Percentiles rank a stretch among this genome's conserved stretches.
Evolutionary conservation across 805 yeast genomes (phyloP).

Genomic region (Yamadazyma tumulicola): DNA sequence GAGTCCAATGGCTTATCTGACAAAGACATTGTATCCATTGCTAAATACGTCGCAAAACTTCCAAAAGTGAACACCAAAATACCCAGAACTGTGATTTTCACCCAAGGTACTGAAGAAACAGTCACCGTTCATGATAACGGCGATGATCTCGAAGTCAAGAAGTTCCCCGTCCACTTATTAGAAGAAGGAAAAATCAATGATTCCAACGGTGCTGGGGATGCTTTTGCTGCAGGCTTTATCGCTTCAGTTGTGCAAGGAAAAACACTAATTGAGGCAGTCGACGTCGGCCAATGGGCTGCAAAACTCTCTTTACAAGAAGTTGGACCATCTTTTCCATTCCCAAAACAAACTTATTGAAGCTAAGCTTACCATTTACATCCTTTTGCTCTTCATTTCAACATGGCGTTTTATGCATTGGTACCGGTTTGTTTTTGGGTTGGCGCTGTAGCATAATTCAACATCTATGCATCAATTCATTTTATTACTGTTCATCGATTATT

Average conservation of each 20-base stretch:
- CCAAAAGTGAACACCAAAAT: constrained; percentile 68
- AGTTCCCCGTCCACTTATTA: constrained; percentile 70
- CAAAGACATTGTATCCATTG: constrained; percentile 69
- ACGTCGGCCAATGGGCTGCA: constrained; percentile 97
- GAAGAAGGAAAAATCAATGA: constrained; percentile 69
- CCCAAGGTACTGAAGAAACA: constrained; percentile 94
- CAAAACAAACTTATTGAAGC: constrained; percentile 59
- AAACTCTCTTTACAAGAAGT: constrained; percentile 84
- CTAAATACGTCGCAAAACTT: constrained; percentile 73
- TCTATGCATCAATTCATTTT: no score
- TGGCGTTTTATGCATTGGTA: no score
- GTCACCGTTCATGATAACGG: constrained; percentile 58
- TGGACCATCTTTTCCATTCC: constrained; percentile 92
- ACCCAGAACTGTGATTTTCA: constrained; percentile 85
- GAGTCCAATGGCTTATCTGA: constrained; percentile 69
- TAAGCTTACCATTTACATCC: no score
- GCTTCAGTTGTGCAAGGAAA: constrained; percentile 82
- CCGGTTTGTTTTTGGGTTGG: neutral
- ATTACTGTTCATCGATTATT: no score
- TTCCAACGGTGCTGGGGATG: constrained; percentile 99
- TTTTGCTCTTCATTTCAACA: neutral
- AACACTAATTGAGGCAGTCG: constrained; percentile 56
- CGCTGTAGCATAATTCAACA: neutral
- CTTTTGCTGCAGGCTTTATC: constrained; percentile 93
- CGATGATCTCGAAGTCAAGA: constrained; percentile 45